These are phyloP conservation scores for Alternaria gansuensis DNA, from an alignment of 2,329 filamentous ascomycete species.

Conservation along the genomic window DNA sequence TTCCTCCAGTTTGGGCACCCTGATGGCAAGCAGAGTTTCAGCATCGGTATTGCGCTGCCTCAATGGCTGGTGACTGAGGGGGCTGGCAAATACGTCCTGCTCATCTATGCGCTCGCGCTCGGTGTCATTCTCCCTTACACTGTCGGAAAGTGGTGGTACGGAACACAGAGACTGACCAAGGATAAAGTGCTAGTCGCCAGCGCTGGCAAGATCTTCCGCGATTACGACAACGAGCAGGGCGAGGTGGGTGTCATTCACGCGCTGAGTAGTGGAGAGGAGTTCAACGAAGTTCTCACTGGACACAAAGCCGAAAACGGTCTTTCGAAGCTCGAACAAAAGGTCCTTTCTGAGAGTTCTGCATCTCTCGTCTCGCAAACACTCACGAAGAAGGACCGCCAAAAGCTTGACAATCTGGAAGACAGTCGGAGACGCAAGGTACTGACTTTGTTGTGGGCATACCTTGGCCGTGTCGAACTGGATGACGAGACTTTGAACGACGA, in stretches of 20 bases:
- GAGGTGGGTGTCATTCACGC: constrained; percentile 81
- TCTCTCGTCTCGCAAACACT: constrained; percentile 67
- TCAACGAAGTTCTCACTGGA: constrained; percentile 76
- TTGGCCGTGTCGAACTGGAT: constrained; percentile 85
- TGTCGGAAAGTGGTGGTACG: constrained; percentile 99
- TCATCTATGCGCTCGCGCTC: constrained; percentile 87
- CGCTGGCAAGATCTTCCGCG: constrained; percentile 91
- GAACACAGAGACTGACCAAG: constrained; percentile 89
- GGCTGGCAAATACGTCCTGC: constrained; percentile 92
- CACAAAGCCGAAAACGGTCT: constrained; percentile 82
- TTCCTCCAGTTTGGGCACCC: constrained; percentile 95
- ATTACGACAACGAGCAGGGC: constrained; percentile 86
- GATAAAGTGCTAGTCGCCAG: constrained; percentile 93
- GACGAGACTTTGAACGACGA: constrained; percentile 79
- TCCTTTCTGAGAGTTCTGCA: constrained; percentile 69
- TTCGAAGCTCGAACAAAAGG: constrained; percentile 82
- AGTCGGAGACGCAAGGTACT: constrained; percentile 84
- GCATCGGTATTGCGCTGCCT: constrained; percentile 95
- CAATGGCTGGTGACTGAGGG: constrained; percentile 92
- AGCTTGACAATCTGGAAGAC: constrained; percentile 81
- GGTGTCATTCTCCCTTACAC: constrained; percentile 91
- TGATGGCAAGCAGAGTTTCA: constrained; percentile 97
- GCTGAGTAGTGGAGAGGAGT: constrained; percentile 87
- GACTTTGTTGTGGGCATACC: constrained; percentile 92
- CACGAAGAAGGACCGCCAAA: constrained; percentile 75